Percentiles rank a stretch among this genome's conserved stretches.
phyloP scores from a whole-genome alignment of 192 early-diverging fungal genomes.

The Coemansia sp. region DNA sequence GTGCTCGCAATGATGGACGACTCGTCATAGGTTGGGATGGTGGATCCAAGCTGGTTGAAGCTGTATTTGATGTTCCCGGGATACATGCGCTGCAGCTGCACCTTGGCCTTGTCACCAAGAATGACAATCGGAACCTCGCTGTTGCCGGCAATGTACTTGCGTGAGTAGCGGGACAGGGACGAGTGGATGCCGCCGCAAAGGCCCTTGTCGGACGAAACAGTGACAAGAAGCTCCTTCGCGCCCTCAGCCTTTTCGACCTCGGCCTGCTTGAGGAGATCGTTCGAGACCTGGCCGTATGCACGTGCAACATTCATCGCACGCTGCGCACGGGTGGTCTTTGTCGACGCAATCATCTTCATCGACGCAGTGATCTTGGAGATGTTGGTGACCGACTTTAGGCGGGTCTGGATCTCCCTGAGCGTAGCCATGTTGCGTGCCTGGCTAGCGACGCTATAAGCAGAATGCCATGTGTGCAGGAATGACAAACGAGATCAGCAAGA shows the following conservation, averaged over 20 bases:
- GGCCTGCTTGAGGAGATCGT: slow-evolving; percentile 60
- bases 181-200: slow-evolving; percentile 99
- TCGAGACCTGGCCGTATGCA: slow-evolving; percentile 61
- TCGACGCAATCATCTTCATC: slow-evolving; percentile 99
- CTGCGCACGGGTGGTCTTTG: slow-evolving; percentile 90
- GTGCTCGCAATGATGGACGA: slow-evolving; percentile 79
- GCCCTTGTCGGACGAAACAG: slow-evolving; percentile 94
- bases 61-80: slow-evolving; percentile 77
- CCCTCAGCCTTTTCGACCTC: slow-evolving; percentile 69
- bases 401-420: slow-evolving; percentile 91
- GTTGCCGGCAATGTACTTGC: slow-evolving; percentile 62
- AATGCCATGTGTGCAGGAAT: not conserved
- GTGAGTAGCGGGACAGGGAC: slow-evolving; percentile 84
- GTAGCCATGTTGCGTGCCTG: slow-evolving; percentile 94
- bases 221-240: slow-evolving; percentile 73
- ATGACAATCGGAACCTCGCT: slow-evolving; percentile 66
- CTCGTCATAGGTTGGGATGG: slow-evolving; percentile 86
- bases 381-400: slow-evolving; percentile 95
- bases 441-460: slow-evolving; percentile 55
- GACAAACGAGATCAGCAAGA: not conserved
- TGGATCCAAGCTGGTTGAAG: slow-evolving; percentile 94
- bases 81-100: slow-evolving; percentile 80
- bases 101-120: slow-evolving; percentile 93
- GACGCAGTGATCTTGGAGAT: slow-evolving; percentile 99
- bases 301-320: slow-evolving; percentile 87